Evolutionary conservation across 441 rosid species (phyloP), one percentile per base, ranked within the genome.

Genomic region (Brassica balearica): DNA sequence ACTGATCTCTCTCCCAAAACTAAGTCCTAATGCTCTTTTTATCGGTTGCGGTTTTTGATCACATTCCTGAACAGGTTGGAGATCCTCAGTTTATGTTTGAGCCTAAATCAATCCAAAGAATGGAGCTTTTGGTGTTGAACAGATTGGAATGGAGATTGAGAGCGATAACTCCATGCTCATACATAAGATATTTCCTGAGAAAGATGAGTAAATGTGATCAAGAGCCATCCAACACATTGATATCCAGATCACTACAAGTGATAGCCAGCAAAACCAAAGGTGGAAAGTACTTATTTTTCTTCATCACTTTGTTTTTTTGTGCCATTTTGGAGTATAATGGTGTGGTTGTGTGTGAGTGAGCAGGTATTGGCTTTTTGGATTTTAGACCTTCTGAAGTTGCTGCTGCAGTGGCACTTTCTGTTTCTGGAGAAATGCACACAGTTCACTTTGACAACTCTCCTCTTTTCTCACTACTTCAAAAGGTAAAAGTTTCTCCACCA

Each of bases 351-450:
- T 19, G 62, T 71, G 71, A 60, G 59, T 71, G 82, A 88, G 87
- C 90, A 90, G 94, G 85, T 59, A 79, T 86, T 82, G 91, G 86
- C 82, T 87, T 86, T 79, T 77, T 88, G 85, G 92, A 90, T 81
- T 90, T 87, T 87, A 88, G 77, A 73, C 94, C 92, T 66, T 88
- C 87, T 73, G 94, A 90, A 81, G 84, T 88, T 77, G 87, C 92
- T 29, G 94, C 89, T 61, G 92, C 91, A 63, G 89, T 87, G 76
- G 87, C 94, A 48, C 84, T 88, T 77, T 84, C 85, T 79, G 89
- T 87, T 79, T 82, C 88, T 70, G 77, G 87, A 66, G 80, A 75
- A 32, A 9, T 67, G 20, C 53, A 60, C 46, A n/a, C 68, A 75
- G 56, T 75, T 14, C 79, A 19, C 58, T 71, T 71, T 80, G 74